Conservation (phyloP, 2,329 filamentous ascomycete genomes). For the Penicillium sp. region DNA sequence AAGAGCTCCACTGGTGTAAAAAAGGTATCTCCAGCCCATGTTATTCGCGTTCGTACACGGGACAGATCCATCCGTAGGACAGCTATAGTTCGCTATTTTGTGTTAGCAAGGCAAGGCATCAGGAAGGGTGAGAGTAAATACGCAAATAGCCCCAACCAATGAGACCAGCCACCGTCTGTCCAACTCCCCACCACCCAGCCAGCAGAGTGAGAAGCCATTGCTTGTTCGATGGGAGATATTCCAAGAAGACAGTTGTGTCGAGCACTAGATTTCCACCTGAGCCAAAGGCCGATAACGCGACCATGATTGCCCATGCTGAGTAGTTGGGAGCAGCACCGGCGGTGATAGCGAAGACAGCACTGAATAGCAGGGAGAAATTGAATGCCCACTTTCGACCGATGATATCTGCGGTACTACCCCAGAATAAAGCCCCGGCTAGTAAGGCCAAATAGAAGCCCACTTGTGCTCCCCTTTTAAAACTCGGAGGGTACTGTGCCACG, state of each 20-base stretch:
- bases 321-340: constrained; percentile 15
- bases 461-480: constrained; percentile 12
- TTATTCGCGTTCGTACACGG: constrained; percentile 19
- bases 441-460: constrained; percentile 16
- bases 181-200: constrained; percentile 20
- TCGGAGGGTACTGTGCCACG: constrained; percentile 13
- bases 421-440: constrained; percentile 15
- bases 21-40: constrained; percentile 19
- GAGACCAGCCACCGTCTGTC: constrained; percentile 16
- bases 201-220: constrained; percentile 19
- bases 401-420: constrained; percentile 17
- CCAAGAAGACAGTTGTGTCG: constrained; percentile 18
- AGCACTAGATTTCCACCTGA: constrained; percentile 18
- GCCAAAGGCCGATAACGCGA: constrained; percentile 17
- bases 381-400: constrained; percentile 20
- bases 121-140: neutral
- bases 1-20: constrained; percentile 14
- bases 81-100: constrained; percentile 12
- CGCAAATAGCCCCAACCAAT: constrained; percentile 18
- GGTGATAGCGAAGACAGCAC: constrained; percentile 16
- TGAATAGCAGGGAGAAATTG: constrained; percentile 18
- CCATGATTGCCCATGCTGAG: constrained; percentile 10
- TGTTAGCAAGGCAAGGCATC: neutral
- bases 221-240: constrained; percentile 17
- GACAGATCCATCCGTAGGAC: constrained; percentile 9